phyloP scores from a whole-genome alignment of 805 yeast species.

The Candida yuanshanica region DNA sequence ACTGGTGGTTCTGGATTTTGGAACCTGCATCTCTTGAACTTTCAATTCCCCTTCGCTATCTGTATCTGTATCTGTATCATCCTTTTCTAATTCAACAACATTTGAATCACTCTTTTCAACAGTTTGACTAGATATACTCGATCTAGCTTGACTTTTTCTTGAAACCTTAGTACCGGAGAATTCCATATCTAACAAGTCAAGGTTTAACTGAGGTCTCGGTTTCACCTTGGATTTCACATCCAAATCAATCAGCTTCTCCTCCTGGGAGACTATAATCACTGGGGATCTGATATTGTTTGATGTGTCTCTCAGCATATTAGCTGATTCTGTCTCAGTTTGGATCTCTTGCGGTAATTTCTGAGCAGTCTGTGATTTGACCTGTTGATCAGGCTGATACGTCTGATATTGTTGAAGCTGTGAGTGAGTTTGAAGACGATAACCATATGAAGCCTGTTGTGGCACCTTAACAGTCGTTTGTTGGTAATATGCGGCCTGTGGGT shows the following conservation, averaged over 20 bases:
- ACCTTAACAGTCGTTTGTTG: neutral
- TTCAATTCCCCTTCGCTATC: conserved; percentile 18
- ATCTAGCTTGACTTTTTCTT: neutral
- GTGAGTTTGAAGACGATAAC: neutral
- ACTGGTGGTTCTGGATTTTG: conserved; percentile 1
- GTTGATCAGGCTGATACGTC: neutral
- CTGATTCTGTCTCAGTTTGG: neutral
- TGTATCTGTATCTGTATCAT: conserved; percentile 9
- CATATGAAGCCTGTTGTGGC: neutral
- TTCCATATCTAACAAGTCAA: conserved; percentile 17
- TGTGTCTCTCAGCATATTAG: neutral
- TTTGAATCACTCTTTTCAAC: neutral
- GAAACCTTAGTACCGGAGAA: neutral
- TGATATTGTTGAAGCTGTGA: neutral
- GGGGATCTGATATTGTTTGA: conserved; percentile 3
- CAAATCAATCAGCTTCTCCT: conserved; percentile 16
- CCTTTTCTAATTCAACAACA: neutral
- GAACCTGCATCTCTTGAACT: conserved; percentile 17
- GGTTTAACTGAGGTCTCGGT: conserved; percentile 14
- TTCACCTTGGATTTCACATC: conserved; percentile 8
- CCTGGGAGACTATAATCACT: conserved; percentile 5
- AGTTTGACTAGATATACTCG: neutral
- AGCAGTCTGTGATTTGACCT: neutral
- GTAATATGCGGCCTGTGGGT: neutral
- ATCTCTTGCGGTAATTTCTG: conserved; percentile 2